Evolutionary conservation across 495 filamentous ascomycete species (phyloP), one percentile per base, ranked within the genome.

Genomic region (Melanomma pulvis-pyrius): DNA sequence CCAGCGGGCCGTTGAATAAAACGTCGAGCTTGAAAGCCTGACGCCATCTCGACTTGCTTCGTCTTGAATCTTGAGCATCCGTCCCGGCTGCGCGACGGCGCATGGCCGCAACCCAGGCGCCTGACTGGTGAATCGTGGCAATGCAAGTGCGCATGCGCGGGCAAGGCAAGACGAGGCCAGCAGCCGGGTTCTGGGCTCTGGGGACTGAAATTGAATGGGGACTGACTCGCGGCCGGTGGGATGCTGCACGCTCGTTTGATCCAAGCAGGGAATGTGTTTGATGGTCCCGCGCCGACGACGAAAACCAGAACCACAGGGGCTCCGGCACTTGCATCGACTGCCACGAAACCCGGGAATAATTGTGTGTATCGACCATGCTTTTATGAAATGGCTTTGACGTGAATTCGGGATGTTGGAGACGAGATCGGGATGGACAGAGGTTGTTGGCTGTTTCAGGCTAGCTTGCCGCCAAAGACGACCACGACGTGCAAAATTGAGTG

Each of bases 201-300:
- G 59, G 48, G 59, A 36, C 25, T 7, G 39, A 44, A 44, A 44
- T 44, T 44, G 39, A n/a, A n/a, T 44, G 9, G 39, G 13, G 26
- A 53, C 25, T 62, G 59, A 62, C 59, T 62, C 59, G 59, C 59
- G 29, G 48, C 47, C 29, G 32, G 29, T 48, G 47, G 59, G 28
- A 28, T 32, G 58, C 8, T 29, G 39, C 39, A 44, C 39, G 2
- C 39, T 44, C 32, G 59, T 62, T 62, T 62, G 59, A 62, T 62
- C 59, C 47, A 41, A 41, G 59, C 59, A 62, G 59, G 59, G 59
- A 48, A 22, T 25, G 4, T 53, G 59, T 62, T 62, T 44, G 48
- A 62, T 24, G 29, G 24, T 50, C 58, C 58, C 58, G 58, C 44
- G 24, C 1, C 19, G 11, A 59, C 26, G 2, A 25, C 30, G 30